These are phyloP conservation scores for Blakeslea trispora DNA, from an alignment of 371 early-diverging fungal species.

Conservation along the genomic window DNA sequence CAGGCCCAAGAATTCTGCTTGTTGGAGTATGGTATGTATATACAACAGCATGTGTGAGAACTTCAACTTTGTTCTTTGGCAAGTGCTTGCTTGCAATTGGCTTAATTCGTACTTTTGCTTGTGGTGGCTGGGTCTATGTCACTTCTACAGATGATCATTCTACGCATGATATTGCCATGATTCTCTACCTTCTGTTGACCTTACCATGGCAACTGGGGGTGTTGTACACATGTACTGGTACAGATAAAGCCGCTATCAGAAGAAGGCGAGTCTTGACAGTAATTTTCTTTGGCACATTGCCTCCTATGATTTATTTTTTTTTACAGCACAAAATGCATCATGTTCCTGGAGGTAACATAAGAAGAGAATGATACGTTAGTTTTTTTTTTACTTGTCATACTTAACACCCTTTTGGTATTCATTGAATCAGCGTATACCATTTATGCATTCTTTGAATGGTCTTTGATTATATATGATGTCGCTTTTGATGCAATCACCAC, in stretches of 20 bases:
- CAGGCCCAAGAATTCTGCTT: conserved; percentile 69
- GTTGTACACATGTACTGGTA: conserved; percentile 35
- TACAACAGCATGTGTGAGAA: conserved; percentile 35
- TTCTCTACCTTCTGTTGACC: conserved; percentile 69
- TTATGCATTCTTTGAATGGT: conserved; percentile 85
- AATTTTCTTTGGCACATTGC: conserved; percentile 66
- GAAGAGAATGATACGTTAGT: background rate
- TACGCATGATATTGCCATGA: conserved; percentile 79
- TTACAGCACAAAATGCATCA: conserved; percentile 74
- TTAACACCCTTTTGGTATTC: background rate
- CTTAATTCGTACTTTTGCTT: conserved; percentile 67
- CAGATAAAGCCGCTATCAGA: conserved; percentile 26
- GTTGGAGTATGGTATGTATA: conserved; percentile 64
- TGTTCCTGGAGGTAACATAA: conserved; percentile 61
- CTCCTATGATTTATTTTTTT: conserved; percentile 77
- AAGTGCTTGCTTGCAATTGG: conserved; percentile 63
- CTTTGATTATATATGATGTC: conserved; percentile 79
- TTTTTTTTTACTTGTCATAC: too few species aligned
- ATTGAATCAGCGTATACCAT: conserved; percentile 63
- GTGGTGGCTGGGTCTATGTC: conserved; percentile 81
- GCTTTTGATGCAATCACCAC: conserved; percentile 73
- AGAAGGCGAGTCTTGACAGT: conserved; percentile 37
- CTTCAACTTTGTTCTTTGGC: conserved; percentile 44
- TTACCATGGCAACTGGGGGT: conserved; percentile 74
- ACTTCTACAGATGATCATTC: conserved; percentile 80